These are phyloP conservation scores for Phaeomoniella chlamydospora DNA, from an alignment of 2,329 filamentous ascomycete genomes.

Conservation along the genomic window DNA sequence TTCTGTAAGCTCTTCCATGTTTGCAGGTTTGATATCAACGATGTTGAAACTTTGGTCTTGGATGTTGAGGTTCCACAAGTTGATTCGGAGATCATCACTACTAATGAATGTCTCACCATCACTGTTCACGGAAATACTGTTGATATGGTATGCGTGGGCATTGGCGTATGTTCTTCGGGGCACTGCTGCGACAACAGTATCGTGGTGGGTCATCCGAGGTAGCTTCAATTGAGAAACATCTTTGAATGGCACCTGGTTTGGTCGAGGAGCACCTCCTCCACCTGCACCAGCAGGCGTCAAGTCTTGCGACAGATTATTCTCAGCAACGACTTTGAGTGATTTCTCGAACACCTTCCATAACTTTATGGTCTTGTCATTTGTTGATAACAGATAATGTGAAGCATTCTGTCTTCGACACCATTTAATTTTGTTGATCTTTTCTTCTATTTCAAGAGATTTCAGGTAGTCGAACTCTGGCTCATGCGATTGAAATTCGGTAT, in stretches of 20 bases:
- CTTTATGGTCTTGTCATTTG: constrained; percentile 99
- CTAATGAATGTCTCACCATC: constrained; percentile 99
- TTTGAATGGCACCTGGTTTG: constrained; percentile 62
- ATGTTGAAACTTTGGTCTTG: constrained; percentile 99
- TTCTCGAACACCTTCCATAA: constrained; percentile 99
- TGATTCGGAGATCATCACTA: constrained; percentile 93
- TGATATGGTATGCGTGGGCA: constrained; percentile 98
- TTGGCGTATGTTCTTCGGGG: constrained; percentile 95
- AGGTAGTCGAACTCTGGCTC: constrained; percentile 99
- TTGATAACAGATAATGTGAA: constrained; percentile 93
- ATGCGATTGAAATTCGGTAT: constrained; percentile 98
- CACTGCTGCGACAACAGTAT: constrained; percentile 93
- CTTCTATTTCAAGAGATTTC: constrained; percentile 97
- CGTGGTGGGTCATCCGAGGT: constrained; percentile 90
- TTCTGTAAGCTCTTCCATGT: constrained; percentile 98
- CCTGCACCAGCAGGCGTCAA: constrained; percentile 60
- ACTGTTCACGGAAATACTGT: constrained; percentile 99
- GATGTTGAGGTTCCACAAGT: constrained; percentile 98
- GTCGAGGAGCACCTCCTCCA: constrained; percentile 63
- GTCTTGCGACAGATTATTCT: constrained; percentile 96
- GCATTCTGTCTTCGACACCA: constrained; percentile 98
- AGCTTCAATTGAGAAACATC: constrained; percentile 75
- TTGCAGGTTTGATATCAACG: constrained; percentile 97
- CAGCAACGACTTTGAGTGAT: constrained; percentile 94
- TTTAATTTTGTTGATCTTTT: constrained; percentile 99